Percentiles rank a stretch among this genome's conserved stretches.
phyloP scores from a whole-genome alignment of 2,329 filamentous ascomycete species.

The Diaporthe sp. region DNA sequence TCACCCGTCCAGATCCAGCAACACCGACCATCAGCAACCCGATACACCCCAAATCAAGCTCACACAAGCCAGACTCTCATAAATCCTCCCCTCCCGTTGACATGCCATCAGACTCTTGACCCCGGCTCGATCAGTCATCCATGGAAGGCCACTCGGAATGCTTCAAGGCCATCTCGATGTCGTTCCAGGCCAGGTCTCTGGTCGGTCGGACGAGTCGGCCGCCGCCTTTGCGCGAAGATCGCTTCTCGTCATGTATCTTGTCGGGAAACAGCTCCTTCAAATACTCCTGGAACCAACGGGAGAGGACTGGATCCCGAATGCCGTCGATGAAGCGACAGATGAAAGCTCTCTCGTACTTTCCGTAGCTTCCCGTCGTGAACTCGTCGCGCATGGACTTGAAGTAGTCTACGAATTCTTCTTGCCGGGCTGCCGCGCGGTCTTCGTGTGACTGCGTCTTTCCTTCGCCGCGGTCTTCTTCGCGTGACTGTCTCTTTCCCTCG shows the following conservation, averaged over 20 bases:
- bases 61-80: background rate
- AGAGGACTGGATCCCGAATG: constrained; percentile 42
- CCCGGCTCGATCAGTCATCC: background rate
- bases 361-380: constrained; percentile 32
- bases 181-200: constrained; percentile 25
- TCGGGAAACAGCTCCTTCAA: constrained; percentile 40
- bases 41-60: background rate
- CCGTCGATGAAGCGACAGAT: constrained; percentile 46
- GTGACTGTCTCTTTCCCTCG: background rate
- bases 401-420: constrained; percentile 36
- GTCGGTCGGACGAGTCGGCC: background rate
- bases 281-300: constrained; percentile 44
- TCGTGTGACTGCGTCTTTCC: background rate
- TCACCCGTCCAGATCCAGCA: background rate
- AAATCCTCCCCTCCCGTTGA: background rate
- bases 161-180: background rate
- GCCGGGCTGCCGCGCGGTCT: background rate
- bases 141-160: background rate
- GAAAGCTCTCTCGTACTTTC: constrained; percentile 37
- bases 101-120: background rate
- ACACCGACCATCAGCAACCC: background rate
- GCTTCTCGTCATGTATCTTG: background rate
- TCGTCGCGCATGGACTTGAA: constrained; percentile 40
- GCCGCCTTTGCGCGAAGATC: background rate
- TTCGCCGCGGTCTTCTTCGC: background rate